Base-by-base conservation (phyloP, 1,284 basidiomycete species). In the Cutaneotrichosporon daszewskae region DNA sequence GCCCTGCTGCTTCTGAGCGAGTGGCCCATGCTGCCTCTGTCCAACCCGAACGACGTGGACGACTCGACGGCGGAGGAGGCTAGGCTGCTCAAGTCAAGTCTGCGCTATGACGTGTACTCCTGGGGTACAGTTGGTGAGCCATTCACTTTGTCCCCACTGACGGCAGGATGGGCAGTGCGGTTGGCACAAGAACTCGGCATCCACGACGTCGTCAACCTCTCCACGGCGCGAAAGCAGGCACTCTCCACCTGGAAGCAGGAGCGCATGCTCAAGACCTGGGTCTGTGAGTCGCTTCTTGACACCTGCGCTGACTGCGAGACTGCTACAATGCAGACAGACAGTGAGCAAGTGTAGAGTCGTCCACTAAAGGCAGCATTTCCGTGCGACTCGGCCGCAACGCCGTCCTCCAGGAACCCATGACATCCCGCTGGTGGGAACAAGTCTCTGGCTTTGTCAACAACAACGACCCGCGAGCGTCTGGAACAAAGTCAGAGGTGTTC, bases 171-270 rank as follows among this genome's bases (percentile, higher is more conserved):
- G 25, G 48, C 48, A 0, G 48, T 50, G 12, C 43, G 48, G 2
- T 33, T 50, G 1, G 48, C 48, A 5, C 48, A 50, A 20, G 48
- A 50, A 23, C 43, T 50, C 4, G 48, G 48, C 14, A 43, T 50
- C 17, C 40, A 50, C 27, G 49, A 50, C 17, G 33, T 45, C 4
- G 43, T 33, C 23, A 39, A 27, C n/a, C 28, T 11, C 20, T 37
- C 38, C 14, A n/a, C 28, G 28, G n/a, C n/a, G n/a, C n/a, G n/a
- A n/a, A n/a, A n/a, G n/a, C n/a, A n/a, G n/a, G n/a, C n/a, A n/a
- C 19, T n/a, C 19, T 19, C 24, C 14, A 20, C 19, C 12, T 47
- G 46, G 46, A 38, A 39, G 27, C 22, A 38, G 37, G 22, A 36
- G 16, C 38, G 47, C 2, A 37, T 37, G 38, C 39, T 49, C 33